phyloP scores from a whole-genome alignment of 164 flowering plant species.

The Houttuynia cordata region DNA sequence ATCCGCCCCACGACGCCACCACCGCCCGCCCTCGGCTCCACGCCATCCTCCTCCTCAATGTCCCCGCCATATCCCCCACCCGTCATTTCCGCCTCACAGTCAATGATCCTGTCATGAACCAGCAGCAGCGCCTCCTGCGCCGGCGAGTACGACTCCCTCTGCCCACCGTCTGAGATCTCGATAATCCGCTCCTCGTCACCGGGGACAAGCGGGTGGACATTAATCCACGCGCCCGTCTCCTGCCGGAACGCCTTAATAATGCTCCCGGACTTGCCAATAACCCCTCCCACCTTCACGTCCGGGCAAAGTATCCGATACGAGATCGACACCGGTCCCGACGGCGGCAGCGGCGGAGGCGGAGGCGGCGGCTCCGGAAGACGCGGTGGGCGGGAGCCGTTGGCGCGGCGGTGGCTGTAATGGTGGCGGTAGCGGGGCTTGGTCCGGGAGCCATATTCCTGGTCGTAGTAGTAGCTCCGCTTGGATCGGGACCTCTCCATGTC shows the following conservation, averaged over 20 bases:
- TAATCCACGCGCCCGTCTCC: conserved; percentile 93
- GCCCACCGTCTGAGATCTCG: conserved; percentile 75
- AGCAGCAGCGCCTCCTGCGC: conserved; percentile 81
- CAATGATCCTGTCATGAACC: conserved; percentile 87
- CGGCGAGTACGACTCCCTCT: conserved; percentile 68
- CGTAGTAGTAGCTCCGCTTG: conserved; percentile 69
- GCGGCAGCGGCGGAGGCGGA: too few relatives aligned
- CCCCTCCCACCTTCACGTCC: conserved; percentile 75
- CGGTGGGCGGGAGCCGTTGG: conserved; percentile 19
- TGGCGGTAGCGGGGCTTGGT: conserved; percentile 44
- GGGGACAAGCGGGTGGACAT: conserved; percentile 64
- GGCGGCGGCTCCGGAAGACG: conserved; percentile 35
- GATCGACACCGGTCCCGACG: conserved; percentile 41
- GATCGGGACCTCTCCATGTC: conserved; percentile 95
- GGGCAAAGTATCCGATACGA: conserved; percentile 76
- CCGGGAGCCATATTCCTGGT: conserved; percentile 63
- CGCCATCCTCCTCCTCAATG: conserved; percentile 34
- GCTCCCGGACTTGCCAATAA: conserved; percentile 87
- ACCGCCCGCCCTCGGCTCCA: conserved; percentile 1
- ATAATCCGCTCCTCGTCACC: conserved; percentile 94
- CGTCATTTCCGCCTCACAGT: conserved; percentile 39
- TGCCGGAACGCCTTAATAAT: conserved; percentile 79
- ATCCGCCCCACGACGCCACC: conserved; percentile 28
- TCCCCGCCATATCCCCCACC: conserved; percentile 25
- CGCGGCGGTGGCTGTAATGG: conserved; percentile 30